Conservation (phyloP, 164 flowering plant species). For the Aristolochia fimbriata region DNA sequence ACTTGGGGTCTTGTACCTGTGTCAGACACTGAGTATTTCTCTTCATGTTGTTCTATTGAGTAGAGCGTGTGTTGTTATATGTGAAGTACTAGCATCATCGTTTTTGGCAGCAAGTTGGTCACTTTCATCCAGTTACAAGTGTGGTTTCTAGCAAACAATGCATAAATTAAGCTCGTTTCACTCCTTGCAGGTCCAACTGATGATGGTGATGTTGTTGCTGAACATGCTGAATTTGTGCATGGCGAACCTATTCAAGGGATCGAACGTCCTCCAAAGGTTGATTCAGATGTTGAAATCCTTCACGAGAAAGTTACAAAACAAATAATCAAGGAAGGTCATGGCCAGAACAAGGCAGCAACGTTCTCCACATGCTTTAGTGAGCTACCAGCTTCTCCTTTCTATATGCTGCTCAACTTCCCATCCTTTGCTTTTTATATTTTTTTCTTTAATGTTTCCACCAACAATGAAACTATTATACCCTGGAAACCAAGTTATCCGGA, state of each 20-base stretch:
- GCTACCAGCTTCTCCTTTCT: conserved; percentile 13
- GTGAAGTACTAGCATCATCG: no score
- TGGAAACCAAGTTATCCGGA: no score
- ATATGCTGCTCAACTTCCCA: background rate
- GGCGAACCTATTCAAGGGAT: conserved; percentile 61
- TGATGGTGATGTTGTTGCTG: conserved; percentile 54
- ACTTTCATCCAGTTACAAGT: background rate
- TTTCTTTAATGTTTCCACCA: no score
- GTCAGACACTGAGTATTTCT: no score
- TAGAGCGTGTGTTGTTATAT: no score
- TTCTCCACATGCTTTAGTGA: conserved; percentile 91
- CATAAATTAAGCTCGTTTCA: background rate
- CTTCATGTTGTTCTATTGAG: no score
- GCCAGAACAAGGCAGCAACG: conserved; percentile 67
- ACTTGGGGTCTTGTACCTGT: no score
- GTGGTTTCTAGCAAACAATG: background rate
- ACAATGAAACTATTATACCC: no score
- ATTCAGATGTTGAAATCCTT: conserved; percentile 51
- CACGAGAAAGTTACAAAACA: conserved; percentile 88
- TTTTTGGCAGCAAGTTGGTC: no score
- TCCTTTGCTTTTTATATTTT: background rate
- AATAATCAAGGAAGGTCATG: conserved; percentile 92
- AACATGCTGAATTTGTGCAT: conserved; percentile 49
- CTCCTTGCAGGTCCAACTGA: conserved; percentile 28
- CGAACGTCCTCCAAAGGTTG: conserved; percentile 65